These are phyloP conservation scores for Colletotrichum viniferum DNA, from an alignment of 2,329 filamentous ascomycete species.

Conservation along the genomic window DNA sequence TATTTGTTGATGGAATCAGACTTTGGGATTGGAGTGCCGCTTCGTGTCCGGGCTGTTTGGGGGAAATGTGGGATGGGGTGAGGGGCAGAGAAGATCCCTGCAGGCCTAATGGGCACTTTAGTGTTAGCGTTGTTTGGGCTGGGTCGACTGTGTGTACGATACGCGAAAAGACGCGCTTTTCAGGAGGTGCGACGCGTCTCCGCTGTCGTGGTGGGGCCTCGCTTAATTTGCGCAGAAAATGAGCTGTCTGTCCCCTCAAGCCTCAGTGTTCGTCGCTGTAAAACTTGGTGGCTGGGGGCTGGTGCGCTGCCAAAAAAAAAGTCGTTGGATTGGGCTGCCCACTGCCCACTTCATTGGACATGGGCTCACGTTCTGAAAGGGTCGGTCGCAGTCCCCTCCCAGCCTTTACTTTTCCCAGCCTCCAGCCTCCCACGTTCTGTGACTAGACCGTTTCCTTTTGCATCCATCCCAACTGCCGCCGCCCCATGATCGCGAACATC, in stretches of 20 bases:
- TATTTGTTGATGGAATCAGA: constrained; percentile 18
- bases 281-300: constrained; percentile 19
- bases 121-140: neutral
- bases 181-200: constrained; percentile 7
- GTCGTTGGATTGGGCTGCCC: neutral
- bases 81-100: constrained; percentile 1
- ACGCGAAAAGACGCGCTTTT: constrained; percentile 22
- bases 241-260: neutral
- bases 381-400: neutral
- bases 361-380: neutral
- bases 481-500: constrained; percentile 18
- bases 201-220: neutral
- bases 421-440: constrained; percentile 19
- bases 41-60: neutral
- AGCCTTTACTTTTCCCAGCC: constrained; percentile 18
- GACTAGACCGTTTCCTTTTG: constrained; percentile 12
- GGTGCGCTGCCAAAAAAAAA: neutral
- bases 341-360: neutral
- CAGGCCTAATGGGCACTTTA: neutral
- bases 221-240: constrained; percentile 16
- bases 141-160: neutral
- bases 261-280: neutral
- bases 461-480: constrained; percentile 13
- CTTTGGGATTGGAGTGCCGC: constrained; percentile 12
- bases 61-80: constrained; percentile 8